Evolutionary conservation across 805 yeast species (phyloP).

Genomic region (Lipomyces starkeyi): DNA sequence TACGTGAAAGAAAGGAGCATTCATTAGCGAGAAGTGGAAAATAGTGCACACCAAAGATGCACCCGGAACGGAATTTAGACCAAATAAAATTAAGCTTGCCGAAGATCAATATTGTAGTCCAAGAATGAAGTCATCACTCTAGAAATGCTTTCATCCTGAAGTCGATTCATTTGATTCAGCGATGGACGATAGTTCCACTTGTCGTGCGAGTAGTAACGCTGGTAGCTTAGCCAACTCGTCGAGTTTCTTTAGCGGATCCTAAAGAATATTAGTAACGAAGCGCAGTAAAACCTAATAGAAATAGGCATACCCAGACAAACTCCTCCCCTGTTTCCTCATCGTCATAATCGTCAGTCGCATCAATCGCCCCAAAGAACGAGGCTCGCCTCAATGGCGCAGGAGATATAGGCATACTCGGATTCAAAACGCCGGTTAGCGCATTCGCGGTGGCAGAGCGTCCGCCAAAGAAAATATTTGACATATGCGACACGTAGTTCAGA

Average conservation of each 20-base stretch:
- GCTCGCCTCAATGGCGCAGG: conserved; percentile 14
- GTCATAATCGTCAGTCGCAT: background rate
- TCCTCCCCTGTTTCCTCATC: conserved; percentile 13
- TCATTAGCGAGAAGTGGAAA: background rate
- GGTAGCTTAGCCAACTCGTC: conserved; percentile 35
- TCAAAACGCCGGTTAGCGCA: background rate
- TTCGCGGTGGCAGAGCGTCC: conserved; percentile 1
- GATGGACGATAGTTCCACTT: conserved; percentile 4
- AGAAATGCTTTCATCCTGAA: background rate
- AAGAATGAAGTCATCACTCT: background rate
- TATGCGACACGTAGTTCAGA: conserved; percentile 12
- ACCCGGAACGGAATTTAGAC: background rate
- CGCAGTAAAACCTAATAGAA: background rate
- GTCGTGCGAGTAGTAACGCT: conserved; percentile 30
- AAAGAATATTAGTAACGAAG: background rate
- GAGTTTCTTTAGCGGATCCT: conserved; percentile 35
- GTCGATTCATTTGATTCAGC: background rate
- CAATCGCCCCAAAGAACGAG: conserved; percentile 16
- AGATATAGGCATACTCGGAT: background rate
- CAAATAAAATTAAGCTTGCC: background rate
- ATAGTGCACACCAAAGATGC: background rate
- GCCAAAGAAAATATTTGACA: conserved; percentile 16
- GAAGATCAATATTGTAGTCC: background rate
- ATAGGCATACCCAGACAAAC: conserved; percentile 16
- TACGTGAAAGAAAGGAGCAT: background rate